Conservation (phyloP, 2,329 filamentous ascomycete genomes). For the Falciphora oryzae region DNA sequence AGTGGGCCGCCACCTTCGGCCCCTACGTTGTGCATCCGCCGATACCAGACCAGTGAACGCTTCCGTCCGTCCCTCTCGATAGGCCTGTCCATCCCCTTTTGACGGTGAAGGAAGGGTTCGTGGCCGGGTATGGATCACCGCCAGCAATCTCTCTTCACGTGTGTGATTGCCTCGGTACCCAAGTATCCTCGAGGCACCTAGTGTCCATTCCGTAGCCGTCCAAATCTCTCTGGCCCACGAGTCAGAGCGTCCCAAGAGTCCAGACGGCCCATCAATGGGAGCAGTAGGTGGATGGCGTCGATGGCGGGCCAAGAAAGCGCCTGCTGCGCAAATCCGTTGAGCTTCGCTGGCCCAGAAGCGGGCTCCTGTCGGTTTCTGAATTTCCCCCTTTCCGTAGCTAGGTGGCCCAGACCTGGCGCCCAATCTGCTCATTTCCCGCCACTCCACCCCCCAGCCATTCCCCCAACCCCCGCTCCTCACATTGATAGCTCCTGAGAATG, state of each 20-base stretch:
- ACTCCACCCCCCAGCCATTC: background rate
- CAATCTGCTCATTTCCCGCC: background rate
- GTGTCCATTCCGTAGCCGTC: too few relatives aligned
- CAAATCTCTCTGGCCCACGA: too few relatives aligned
- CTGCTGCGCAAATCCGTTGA: background rate
- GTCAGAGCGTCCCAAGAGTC: too few relatives aligned
- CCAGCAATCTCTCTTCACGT: background rate
- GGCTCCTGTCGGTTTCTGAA: background rate
- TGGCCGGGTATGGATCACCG: background rate
- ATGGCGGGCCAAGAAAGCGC: background rate
- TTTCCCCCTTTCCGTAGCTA: background rate
- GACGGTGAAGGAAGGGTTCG: background rate
- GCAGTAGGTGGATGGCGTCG: background rate
- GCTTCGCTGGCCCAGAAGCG: background rate
- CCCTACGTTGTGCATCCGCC: too few relatives aligned
- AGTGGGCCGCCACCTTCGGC: too few relatives aligned
- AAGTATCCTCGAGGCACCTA: too few relatives aligned
- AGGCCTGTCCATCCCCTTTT: background rate
- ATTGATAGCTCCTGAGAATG: background rate
- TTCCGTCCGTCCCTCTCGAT: too few relatives aligned
- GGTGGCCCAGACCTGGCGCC: too few relatives aligned
- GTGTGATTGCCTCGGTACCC: background rate
- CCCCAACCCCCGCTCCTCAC: background rate
- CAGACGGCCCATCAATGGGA: too few relatives aligned
- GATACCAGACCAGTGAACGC: too few relatives aligned